Evolutionary conservation across 805 yeast genomes (phyloP).

Genomic region (Clavispora carvajalis): DNA sequence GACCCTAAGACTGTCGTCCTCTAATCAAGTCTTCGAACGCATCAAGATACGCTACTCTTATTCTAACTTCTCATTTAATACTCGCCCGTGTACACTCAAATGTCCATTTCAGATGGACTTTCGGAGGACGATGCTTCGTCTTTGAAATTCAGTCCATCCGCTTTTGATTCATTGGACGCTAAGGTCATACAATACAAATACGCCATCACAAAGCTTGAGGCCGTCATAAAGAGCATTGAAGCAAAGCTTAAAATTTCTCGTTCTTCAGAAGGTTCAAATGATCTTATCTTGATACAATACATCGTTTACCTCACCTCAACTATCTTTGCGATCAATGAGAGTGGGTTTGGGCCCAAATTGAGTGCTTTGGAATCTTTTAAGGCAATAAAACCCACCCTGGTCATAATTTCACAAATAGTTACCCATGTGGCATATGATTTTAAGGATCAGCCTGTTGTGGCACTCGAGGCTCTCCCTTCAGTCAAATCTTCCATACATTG

Average conservation of each 20-base stretch:
- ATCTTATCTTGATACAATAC: conserved; percentile 31
- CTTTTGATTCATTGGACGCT: conserved; percentile 46
- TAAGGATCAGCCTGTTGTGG: conserved; percentile 27
- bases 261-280: neutral
- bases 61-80: neutral
- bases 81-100: neutral
- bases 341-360: conserved; percentile 23
- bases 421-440: conserved; percentile 41
- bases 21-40: no score
- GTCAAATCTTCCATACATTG: conserved; percentile 21
- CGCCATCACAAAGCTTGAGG: conserved; percentile 43
- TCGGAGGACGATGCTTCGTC: neutral
- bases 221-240: conserved; percentile 19
- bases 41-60: no score
- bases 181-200: conserved; percentile 55
- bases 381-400: conserved; percentile 19
- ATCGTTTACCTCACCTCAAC: conserved; percentile 26
- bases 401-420: conserved; percentile 24
- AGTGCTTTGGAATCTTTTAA: conserved; percentile 25
- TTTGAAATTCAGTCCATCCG: conserved; percentile 1
- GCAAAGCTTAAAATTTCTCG: neutral
- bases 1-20: neutral
- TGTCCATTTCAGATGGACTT: neutral
- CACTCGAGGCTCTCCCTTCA: conserved; percentile 28
- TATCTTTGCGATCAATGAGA: conserved; percentile 34